Percentiles rank a stretch among this genome's conserved stretches.
Evolutionary conservation across 495 filamentous ascomycete species (phyloP).

Genomic region (Pseudotulostoma volvatum): DNA sequence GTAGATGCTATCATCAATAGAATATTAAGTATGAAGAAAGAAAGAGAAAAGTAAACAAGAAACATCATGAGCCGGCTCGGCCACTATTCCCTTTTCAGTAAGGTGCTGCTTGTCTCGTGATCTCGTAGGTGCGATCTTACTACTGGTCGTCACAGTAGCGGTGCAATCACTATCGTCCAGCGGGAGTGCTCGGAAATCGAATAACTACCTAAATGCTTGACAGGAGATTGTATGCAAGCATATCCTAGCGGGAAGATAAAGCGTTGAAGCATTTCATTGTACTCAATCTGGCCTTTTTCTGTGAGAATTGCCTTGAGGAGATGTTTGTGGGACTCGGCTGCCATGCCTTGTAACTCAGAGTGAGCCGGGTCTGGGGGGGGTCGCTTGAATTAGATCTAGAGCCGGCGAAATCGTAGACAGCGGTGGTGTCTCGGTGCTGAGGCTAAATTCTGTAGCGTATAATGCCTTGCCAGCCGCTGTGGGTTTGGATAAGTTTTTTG

Average conservation of each 20-base stretch:
- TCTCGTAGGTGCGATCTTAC: no score
- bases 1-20: no score
- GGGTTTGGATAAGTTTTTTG: background rate
- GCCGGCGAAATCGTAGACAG: background rate
- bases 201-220: background rate
- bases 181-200: background rate
- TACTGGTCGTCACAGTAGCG: no score
- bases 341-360: background rate
- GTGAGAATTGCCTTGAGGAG: background rate
- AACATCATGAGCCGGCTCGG: no score
- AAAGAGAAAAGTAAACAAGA: no score
- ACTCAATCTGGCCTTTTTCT: background rate
- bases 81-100: no score
- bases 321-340: background rate
- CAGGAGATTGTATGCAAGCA: background rate
- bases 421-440: background rate
- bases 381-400: background rate
- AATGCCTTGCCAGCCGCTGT: background rate
- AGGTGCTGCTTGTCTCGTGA: no score
- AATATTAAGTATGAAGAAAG: no score
- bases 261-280: background rate
- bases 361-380: background rate
- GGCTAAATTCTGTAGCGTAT: background rate
- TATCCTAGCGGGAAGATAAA: background rate
- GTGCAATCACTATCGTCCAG: background rate